phyloP scores from a whole-genome alignment of 1,284 basidiomycete species.

The Cystobasidium slooffiae region DNA sequence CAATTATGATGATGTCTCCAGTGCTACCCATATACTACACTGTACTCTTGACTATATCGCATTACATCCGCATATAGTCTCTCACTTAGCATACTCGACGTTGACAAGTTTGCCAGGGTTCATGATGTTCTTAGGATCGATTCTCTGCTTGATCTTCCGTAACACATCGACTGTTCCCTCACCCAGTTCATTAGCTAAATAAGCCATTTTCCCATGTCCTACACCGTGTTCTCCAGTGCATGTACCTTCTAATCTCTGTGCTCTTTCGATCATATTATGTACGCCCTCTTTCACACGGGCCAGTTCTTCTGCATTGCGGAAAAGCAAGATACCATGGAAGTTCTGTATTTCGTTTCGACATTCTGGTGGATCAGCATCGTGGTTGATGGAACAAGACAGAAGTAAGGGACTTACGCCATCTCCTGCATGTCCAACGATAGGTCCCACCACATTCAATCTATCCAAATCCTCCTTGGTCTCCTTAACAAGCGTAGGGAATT shows the following conservation, averaged over 20 bases:
- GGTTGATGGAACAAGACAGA: not conserved
- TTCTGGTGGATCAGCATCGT: not conserved
- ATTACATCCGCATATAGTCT: not conserved
- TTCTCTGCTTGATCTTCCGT: conserved; percentile 47
- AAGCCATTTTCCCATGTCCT: conserved; percentile 51
- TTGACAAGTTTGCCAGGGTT: conserved; percentile 44
- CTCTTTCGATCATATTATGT: conserved; percentile 71
- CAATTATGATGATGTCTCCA: no score
- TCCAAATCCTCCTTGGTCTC: conserved; percentile 50
- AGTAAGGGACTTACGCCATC: conserved; percentile 46
- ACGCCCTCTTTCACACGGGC: conserved; percentile 63
- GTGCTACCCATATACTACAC: not conserved
- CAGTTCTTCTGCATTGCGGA: conserved; percentile 67
- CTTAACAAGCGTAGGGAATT: conserved; percentile 51
- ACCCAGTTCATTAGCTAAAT: conserved; percentile 52
- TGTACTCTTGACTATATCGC: not conserved
- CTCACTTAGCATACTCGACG: conserved; percentile 31
- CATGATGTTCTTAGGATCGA: conserved; percentile 53
- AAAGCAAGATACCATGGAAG: conserved; percentile 61
- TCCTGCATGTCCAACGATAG: conserved; percentile 50
- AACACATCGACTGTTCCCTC: conserved; percentile 50
- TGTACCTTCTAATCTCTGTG: conserved; percentile 75
- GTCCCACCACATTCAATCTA: conserved; percentile 43
- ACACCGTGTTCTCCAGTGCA: conserved; percentile 60
- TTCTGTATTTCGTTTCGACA: not conserved